Base-by-base conservation (phyloP, 371 early-diverging fungal genomes). In the Mycotypha africana region DNA sequence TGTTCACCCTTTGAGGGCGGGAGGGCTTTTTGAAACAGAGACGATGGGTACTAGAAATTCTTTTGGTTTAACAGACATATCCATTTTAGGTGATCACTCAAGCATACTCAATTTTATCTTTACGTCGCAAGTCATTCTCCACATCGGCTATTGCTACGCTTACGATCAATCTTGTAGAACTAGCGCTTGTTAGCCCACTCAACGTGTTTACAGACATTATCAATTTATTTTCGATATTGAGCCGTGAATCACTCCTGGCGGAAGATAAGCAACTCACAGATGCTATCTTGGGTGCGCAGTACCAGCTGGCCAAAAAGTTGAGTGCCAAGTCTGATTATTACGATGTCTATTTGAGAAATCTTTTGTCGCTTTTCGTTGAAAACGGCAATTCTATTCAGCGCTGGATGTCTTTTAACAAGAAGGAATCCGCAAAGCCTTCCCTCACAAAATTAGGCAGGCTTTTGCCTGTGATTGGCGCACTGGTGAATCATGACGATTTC, bases 361-460 rank as follows among this genome's bases (percentile, higher is more conserved):
- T 83, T 12, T 63, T 90, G 41, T 63, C 58, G 16, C 54, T 82
- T 17, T 85, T 87, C 55, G 77, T 85, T 16, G 89, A 88, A n/a
- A 85, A 81, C 42, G 85, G 84, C 21, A 80, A 84, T 12, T 75
- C 71, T 1, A 71, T 82, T 20, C 84, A 85, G 39, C 53, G 70
- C 21, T 38, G 56, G 5, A 61, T 81, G 36, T 56, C 60, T 41
- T 58, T 77, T 36, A 60, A 63, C 45, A 75, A 79, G 43, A 75
- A 71, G 39, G 65, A 74, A 31, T 59, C 70, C 9, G 70, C 76
- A 39, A 59, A 69, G n/a, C 67, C 77, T 22, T 53, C 80, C 25
- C 67, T 77, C 15, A 68, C 72, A 22, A 81, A 80, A 51, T 58
- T 91, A 16, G 84, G 86, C 6, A 67, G 73, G 38, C 76, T 82